phyloP scores from a whole-genome alignment of 2,329 filamentous ascomycete species.

The Neopestalotiopsis clavispora region DNA sequence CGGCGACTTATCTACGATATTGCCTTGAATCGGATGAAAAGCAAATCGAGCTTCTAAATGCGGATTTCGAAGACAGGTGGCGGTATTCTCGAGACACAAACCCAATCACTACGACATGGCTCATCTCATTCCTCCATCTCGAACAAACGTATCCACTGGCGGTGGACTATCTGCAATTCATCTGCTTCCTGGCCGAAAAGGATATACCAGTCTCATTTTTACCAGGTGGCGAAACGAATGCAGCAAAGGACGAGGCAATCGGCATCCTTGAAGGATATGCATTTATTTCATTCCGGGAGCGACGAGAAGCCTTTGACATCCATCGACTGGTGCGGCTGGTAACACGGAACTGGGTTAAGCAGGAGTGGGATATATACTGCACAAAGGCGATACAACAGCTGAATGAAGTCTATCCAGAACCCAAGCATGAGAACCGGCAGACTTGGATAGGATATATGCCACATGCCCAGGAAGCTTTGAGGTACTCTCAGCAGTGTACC shows the following conservation, averaged over 20 bases:
- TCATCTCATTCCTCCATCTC: slow-evolving; percentile 43
- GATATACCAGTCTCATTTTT: slow-evolving; percentile 38
- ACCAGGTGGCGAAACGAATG: slow-evolving; percentile 18
- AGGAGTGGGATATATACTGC: neutral
- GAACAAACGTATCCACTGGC: slow-evolving; percentile 30
- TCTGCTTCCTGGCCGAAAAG: slow-evolving; percentile 40
- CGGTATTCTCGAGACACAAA: slow-evolving; percentile 24
- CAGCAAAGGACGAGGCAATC: slow-evolving; percentile 26
- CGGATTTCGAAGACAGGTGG: neutral
- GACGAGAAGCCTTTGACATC: slow-evolving; percentile 28
- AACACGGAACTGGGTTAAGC: slow-evolving; percentile 30
- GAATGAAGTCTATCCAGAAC: neutral
- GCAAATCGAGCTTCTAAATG: neutral
- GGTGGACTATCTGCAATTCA: slow-evolving; percentile 39
- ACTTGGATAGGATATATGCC: slow-evolving; percentile 1
- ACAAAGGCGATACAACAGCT: neutral
- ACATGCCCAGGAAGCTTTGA: neutral
- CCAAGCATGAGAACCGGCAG: neutral
- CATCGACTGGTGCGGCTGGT: slow-evolving; percentile 39
- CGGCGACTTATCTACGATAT: neutral
- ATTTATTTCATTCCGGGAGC: slow-evolving; percentile 26
- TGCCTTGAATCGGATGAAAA: neutral
- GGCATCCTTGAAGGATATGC: slow-evolving; percentile 33
- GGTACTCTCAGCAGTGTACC: too few relatives aligned
- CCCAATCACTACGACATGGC: slow-evolving; percentile 40